phyloP scores from a whole-genome alignment of 192 early-diverging fungal genomes.

The Backusella sp. region DNA sequence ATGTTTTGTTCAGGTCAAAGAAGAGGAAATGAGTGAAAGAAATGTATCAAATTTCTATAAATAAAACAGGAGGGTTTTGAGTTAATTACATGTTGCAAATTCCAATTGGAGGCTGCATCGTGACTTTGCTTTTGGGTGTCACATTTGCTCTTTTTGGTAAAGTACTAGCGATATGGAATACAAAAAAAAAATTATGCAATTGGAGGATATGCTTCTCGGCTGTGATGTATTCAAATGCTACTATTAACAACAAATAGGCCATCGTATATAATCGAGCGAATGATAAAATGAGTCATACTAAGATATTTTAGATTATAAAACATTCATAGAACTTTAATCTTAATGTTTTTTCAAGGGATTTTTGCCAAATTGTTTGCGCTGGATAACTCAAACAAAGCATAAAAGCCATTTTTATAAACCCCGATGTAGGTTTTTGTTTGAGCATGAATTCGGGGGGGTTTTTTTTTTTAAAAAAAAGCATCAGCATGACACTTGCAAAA shows the following conservation, averaged over 20 bases:
- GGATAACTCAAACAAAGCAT: not conserved
- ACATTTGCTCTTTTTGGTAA: not conserved
- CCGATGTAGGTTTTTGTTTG: not conserved
- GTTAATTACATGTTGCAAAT: not conserved
- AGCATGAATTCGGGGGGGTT: not conserved
- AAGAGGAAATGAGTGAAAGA: not conserved
- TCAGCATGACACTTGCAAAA: not conserved
- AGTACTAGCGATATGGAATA: not conserved
- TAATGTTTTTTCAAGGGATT: not conserved
- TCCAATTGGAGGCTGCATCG: not conserved
- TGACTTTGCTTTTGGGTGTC: not conserved
- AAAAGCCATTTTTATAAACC: not conserved
- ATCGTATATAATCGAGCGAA: not conserved
- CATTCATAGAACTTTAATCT: not conserved
- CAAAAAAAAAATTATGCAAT: not conserved
- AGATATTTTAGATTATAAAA: not conserved
- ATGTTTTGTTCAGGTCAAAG: not conserved
- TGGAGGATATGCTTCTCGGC: not conserved
- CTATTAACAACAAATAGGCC: not conserved
- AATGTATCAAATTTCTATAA: not conserved
- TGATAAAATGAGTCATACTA: not conserved
- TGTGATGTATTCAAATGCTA: not conserved
- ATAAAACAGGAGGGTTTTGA: not conserved
- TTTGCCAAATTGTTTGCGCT: not conserved
- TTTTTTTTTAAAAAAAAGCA: not conserved